phyloP scores from a whole-genome alignment of 345 rosid genomes.

The Microthlaspi erraticum region DNA sequence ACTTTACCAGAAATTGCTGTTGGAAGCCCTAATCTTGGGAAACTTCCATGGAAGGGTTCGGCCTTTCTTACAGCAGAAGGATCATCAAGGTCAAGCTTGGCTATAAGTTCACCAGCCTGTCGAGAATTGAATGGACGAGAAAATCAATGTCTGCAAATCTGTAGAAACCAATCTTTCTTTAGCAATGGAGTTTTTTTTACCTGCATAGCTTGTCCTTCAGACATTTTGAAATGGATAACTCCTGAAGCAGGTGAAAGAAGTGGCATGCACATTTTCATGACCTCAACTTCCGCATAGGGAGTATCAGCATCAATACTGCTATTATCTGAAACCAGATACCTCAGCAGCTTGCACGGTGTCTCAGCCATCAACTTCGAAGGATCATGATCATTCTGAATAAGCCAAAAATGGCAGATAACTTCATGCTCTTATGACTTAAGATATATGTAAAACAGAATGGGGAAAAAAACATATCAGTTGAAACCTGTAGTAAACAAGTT shows the following conservation, averaged over 20 bases:
- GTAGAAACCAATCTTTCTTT: neutral
- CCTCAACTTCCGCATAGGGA: conserved; percentile 99
- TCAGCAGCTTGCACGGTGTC: conserved; percentile 97
- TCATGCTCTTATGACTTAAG: conserved; percentile 6
- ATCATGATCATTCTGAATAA: conserved; percentile 89
- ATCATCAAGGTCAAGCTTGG: conserved; percentile 93
- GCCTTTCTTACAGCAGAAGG: conserved; percentile 99
- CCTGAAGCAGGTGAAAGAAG: conserved; percentile 99
- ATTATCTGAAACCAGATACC: conserved; percentile 88
- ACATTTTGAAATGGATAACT: conserved; percentile 74
- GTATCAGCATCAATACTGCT: conserved; percentile 90
- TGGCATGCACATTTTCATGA: conserved; percentile 99
- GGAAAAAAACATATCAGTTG: conserved; percentile 24
- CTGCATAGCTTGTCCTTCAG: conserved; percentile 99
- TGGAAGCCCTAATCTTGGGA: conserved; percentile 88
- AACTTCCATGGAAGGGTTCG: conserved; percentile 91
- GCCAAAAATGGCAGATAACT: conserved; percentile 37
- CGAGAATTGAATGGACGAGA: conserved; percentile 33
- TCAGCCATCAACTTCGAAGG: conserved; percentile 97
- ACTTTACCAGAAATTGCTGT: conserved; percentile 96
- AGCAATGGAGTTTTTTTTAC: conserved; percentile 45
- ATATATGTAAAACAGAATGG: neutral
- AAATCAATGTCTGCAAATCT: conserved; percentile 11
- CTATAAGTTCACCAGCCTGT: conserved; percentile 99
- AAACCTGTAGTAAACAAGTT: conserved; percentile 95